Evolutionary conservation across 1,139 yeast genomes (phyloP), one percentile per base, ranked within the genome.

Genomic region (Pichia sp.): DNA sequence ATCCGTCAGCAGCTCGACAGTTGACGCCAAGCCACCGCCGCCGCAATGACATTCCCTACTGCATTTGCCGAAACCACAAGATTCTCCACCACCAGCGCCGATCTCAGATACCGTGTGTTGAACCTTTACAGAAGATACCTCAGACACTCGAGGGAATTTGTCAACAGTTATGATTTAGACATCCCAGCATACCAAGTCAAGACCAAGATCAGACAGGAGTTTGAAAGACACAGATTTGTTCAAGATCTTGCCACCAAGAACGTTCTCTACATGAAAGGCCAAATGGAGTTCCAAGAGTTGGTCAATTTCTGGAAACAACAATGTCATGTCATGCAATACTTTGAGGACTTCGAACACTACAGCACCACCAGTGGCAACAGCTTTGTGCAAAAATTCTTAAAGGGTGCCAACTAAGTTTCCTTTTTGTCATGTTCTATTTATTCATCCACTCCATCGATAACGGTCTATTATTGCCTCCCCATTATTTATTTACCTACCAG

Each of bases 291-390:
- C 71, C 96, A 89, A 70, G 96, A 89, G 69, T 79, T 88, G 67
- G 78, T 86, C 65, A 89, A 89, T 74, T 89, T 88, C 75, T 89
- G 96, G 96, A 89, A 89, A 72, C 96, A 89, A 75, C 85, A 82
- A 67, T 82, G 93, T 64, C 96, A 89, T 72, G 90, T 89, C 44
- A 76, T 87, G 82, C 83, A 86, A 73, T 88, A 84, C 74, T 88
- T 88, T 65, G 88, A 84, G 64, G 84, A 83, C 64, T 87, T 81
- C 70, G 78, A 79, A 54, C 72, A 73, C 49, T 78, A 82, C 64
- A 77, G 74, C 54, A 74, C 71, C 57, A 75, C 74, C 54, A 78
- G 75, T 61, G 75, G 72, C 69, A 76, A 81, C 63, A 77, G 75
- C 60, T 84, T 88, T 66, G 81, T 88, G 54, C 82, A 82, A 71